Evolutionary conservation across 371 early-diverging fungal genomes (phyloP).

Genomic region (Mucor lusitanicus): DNA sequence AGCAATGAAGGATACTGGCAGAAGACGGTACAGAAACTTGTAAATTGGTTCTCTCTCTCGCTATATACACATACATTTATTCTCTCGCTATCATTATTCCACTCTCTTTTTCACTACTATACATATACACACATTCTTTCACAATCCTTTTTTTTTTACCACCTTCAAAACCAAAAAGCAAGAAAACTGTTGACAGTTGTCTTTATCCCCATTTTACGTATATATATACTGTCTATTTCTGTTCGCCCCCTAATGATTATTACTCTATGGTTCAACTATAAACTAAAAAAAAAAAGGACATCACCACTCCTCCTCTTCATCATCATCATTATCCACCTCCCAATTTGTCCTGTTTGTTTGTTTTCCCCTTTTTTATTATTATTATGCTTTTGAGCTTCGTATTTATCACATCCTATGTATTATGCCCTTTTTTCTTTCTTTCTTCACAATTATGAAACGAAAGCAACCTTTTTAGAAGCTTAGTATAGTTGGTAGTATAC

Average conservation of each 20-base stretch:
- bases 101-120: neutral
- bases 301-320: neutral
- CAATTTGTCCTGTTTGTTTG: neutral
- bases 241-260: neutral
- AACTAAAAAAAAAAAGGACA: neutral
- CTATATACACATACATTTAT: neutral
- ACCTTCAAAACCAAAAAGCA: slow-evolving; percentile 4
- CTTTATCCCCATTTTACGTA: neutral
- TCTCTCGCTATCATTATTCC: neutral
- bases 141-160: neutral
- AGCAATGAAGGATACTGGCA: slow-evolving; percentile 42
- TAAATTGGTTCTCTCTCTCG: slow-evolving; percentile 4
- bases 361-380: neutral
- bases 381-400: neutral
- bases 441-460: neutral
- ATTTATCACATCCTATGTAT: neutral
- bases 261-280: neutral
- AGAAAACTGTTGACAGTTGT: slow-evolving; percentile 1
- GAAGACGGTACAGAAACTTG: slow-evolving; percentile 33
- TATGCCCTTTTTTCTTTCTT: neutral
- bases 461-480: neutral
- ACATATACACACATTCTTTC: neutral
- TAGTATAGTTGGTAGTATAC: neutral
- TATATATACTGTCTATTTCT: neutral
- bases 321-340: neutral